Percentiles rank a stretch among this genome's conserved stretches.
phyloP scores from a whole-genome alignment of 1,139 yeast species.

The Blastobotrys serpentis region DNA sequence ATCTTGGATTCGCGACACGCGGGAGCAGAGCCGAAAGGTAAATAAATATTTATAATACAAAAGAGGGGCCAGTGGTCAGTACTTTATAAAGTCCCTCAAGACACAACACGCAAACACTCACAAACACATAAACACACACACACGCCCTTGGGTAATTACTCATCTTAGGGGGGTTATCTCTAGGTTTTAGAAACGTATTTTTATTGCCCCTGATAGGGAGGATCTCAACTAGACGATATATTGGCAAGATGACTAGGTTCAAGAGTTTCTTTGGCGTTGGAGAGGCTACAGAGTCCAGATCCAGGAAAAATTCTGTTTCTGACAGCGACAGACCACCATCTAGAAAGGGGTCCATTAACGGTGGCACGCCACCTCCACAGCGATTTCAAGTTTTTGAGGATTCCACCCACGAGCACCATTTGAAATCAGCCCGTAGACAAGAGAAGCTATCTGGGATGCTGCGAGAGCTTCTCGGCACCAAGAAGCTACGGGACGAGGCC shows the following conservation, averaged over 20 bases:
- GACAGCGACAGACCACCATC: conserved; percentile 10
- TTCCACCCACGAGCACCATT: conserved; percentile 62
- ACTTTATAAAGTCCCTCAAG: conserved; percentile 3
- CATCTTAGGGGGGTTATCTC: too few relatives aligned
- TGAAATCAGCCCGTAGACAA: conserved; percentile 73
- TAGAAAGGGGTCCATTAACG: conserved; percentile 11
- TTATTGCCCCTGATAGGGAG: too few relatives aligned
- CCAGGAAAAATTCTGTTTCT: conserved; percentile 14
- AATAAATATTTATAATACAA: too few relatives aligned
- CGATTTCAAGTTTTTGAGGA: conserved; percentile 27
- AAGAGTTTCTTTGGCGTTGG: conserved; percentile 22
- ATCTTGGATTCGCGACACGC: conserved; percentile 5
- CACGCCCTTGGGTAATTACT: not conserved
- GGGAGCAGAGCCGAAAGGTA: conserved; percentile 3
- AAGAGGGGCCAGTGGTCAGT: not conserved
- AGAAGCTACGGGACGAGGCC: conserved; percentile 25
- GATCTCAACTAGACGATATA: too few relatives aligned
- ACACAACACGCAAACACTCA: too few relatives aligned
- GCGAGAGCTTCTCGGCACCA: conserved; percentile 65
- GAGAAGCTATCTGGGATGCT: conserved; percentile 80
- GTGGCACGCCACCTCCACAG: conserved; percentile 15
- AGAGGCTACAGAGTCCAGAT: conserved; percentile 10
- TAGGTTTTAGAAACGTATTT: too few relatives aligned
- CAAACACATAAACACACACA: too few relatives aligned
- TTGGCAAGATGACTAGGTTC: conserved; percentile 27